phyloP scores from a whole-genome alignment of 1,139 yeast species.

The Yamadazyma blattariae region DNA sequence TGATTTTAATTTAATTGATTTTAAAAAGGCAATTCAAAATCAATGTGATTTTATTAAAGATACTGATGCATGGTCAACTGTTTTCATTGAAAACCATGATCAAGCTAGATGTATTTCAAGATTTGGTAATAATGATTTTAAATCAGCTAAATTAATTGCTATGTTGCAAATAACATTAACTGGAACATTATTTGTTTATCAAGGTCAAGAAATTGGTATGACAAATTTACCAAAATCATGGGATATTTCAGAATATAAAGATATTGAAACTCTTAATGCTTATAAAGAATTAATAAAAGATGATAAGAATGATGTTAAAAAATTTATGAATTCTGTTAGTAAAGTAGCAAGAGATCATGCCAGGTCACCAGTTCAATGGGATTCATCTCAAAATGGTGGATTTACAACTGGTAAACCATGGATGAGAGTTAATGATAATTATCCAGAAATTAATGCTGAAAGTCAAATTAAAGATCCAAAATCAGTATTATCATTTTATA shows the following conservation, averaged over 20 bases:
- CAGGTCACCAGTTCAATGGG: conserved; percentile 63
- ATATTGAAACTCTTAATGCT: conserved; percentile 46
- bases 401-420: conserved; percentile 52
- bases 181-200: conserved; percentile 57
- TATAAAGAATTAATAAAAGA: conserved; percentile 26
- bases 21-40: conserved; percentile 37
- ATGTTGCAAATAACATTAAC: conserved; percentile 45
- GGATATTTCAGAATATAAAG: conserved; percentile 50
- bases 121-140: conserved; percentile 32
- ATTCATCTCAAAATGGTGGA: conserved; percentile 41
- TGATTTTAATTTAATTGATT: conserved; percentile 39
- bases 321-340: conserved; percentile 31
- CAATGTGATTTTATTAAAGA: conserved; percentile 38
- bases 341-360: conserved; percentile 52
- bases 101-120: conserved; percentile 53
- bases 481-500: conserved; percentile 49
- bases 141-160: conserved; percentile 49
- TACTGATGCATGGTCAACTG: conserved; percentile 58
- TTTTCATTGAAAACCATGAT: conserved; percentile 58
- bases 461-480: conserved; percentile 44
- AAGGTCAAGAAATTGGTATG: conserved; percentile 63
- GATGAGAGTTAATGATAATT: conserved; percentile 53
- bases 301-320: conserved; percentile 14
- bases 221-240: conserved; percentile 42
- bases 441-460: conserved; percentile 47